Evolutionary conservation across 768 basidiomycete species (phyloP).

Genomic region (Omphalotus guepiniiformis): DNA sequence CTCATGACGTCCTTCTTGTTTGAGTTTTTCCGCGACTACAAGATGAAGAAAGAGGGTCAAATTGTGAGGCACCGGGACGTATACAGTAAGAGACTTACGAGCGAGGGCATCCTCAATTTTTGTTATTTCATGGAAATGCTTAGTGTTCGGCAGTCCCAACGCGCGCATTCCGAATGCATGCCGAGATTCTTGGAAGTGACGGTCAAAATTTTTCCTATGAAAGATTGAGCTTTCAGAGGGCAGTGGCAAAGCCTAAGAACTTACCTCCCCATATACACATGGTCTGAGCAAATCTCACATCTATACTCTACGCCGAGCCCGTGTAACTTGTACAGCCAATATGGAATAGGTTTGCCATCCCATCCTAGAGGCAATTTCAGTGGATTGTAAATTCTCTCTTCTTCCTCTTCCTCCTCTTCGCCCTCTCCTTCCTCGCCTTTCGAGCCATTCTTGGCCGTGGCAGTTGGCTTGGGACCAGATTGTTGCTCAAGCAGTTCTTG

Average conservation of each 20-base stretch:
- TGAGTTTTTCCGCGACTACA: conserved; percentile 93
- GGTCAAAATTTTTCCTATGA: conserved; percentile 87
- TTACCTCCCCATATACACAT: conserved; percentile 93
- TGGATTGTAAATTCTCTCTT: conserved; percentile 97
- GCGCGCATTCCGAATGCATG: conserved; percentile 99
- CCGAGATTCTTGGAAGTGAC: conserved; percentile 96
- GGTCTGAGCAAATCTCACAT: conserved; percentile 97
- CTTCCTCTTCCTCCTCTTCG: conserved; percentile 83
- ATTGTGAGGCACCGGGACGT: not conserved
- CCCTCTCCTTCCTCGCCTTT: conserved; percentile 36
- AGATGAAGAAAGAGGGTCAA: not conserved
- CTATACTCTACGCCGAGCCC: conserved; percentile 97
- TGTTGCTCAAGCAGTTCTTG: conserved; percentile 83
- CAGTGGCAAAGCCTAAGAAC: conserved; percentile 16
- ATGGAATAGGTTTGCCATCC: conserved; percentile 99
- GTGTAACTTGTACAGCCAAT: conserved; percentile 97
- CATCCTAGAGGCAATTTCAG: conserved; percentile 94
- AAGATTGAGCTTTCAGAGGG: conserved; percentile 9
- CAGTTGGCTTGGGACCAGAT: conserved; percentile 41
- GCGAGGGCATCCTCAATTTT: conserved; percentile 94
- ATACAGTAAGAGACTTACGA: conserved; percentile 47
- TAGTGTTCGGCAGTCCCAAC: conserved; percentile 94
- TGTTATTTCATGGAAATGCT: conserved; percentile 99
- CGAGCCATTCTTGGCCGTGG: not conserved
- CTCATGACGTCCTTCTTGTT: conserved; percentile 93